Evolutionary conservation across 371 early-diverging fungal genomes (phyloP), one percentile per base, ranked within the genome.

Genomic region (Polyrhizophydium stewartii): DNA sequence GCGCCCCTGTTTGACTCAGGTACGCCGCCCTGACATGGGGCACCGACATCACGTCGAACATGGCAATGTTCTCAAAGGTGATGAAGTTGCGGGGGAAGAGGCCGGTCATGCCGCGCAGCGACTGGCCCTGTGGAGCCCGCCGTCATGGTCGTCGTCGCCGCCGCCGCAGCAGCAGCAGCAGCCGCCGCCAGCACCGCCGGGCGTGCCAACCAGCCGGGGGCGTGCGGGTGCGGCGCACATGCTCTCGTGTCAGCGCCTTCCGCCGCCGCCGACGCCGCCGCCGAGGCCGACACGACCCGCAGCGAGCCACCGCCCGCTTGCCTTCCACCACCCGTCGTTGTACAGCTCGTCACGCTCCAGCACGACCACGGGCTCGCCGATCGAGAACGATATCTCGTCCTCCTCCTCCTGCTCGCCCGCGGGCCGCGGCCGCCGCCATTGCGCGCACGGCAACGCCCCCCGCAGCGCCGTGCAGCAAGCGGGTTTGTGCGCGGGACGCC

Each of bases 311-410:
- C n/a, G n/a, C n/a, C n/a, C n/a, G n/a, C n/a, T n/a, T n/a, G 87
- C 90, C 85, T 85, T 82, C 90, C 90, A 92, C 92, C 92, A 92
- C 32, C 91, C 91, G 70, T 92, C 92, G 25, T 79, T 75, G 66
- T 85, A 91, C 46, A 83, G 74, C 38, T 90, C 90, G 68, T 92
- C 92, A 64, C 81, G 82, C 66, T 90, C 89, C 22, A 90, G 66
- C 2, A 92, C 89, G 25, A 84, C 63, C 19, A 92, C 81, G 27
- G 87, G 81, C 56, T 91, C 90, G 25, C 86, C 89, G 28, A 76
- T 70, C 41, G 69, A 62, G 63, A 92, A 87, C 31, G 81, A 68
- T 45, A 92, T 84, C 63, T 92, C 92, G 67, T 91, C 91, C 49
- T 84, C 85, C 56, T 88, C 86, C 65, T 87, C 89, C 46, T 87